Base-by-base conservation (phyloP, 1,284 basidiomycete genomes). In the Pseudozyma sp. region DNA sequence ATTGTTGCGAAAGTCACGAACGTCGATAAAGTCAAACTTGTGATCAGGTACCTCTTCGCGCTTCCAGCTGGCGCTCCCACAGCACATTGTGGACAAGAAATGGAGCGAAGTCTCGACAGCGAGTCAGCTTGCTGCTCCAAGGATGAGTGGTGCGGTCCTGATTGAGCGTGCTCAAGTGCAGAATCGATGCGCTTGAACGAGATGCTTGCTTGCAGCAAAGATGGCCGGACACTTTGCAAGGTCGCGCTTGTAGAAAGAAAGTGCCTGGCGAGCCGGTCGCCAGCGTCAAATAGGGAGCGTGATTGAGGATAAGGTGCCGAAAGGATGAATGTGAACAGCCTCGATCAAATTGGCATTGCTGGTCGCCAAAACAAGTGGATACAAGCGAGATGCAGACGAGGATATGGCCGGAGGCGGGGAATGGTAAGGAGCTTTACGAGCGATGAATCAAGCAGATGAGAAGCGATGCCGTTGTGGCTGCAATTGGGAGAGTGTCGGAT, bases 1-100 rank as follows among this genome's bases (percentile, higher is more conserved):
- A 86, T 91, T 92, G 86, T 94, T 91, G 69, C 90, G 91, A 86
- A 96, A 99, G 83, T 98, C 95, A 62, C 90, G 89, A 31, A 92
- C 91, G 85, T 97, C 94, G 84, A 99, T 90, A 84, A 97, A 98
- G 88, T 99, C 96, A 84, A 97, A 98, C 94, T 98, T 99, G 87
- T 98, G 96, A 87, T 98, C 96, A 62, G 92, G 93, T 47, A 99
- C 95, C 79, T 92, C 90, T 87, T 98, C 96, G 84, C 96, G 89
- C 87, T 99, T 98, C 95, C 94, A 97, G 62, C 61, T 66, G 16
- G 79, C 77, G 17, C 50, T 62, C 34, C 77, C 79, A 46, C 80
- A 81, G 44, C 80, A 80, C 72, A 75, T 82, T 70, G 44, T 50
- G 46, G 37, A 48, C 31, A 14, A 48, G 11, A 1, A 4, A 17